Percentiles rank a stretch among this genome's conserved stretches.
Evolutionary conservation across 371 early-diverging fungal species (phyloP).

Genomic region (Batkoa obscura): DNA sequence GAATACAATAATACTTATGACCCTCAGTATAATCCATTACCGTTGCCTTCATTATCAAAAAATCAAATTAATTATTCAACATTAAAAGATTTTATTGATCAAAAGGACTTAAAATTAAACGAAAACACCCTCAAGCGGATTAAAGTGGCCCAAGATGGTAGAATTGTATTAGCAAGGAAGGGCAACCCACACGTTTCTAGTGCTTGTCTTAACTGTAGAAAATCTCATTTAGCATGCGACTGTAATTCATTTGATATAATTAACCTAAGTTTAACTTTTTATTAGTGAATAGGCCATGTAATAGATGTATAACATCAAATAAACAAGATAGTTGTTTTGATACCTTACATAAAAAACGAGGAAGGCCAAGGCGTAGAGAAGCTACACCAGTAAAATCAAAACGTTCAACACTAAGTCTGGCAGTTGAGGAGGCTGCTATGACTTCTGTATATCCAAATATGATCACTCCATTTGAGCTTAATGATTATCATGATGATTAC

Average conservation of each 20-base stretch:
- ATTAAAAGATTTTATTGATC: no score
- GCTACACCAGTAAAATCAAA: not conserved
- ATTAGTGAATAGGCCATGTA: constrained; percentile 48
- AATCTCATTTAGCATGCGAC: constrained; percentile 50
- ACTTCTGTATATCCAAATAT: not conserved
- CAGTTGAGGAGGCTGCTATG: not conserved
- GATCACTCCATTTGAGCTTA: not conserved
- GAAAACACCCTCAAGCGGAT: no score
- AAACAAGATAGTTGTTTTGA: constrained; percentile 55
- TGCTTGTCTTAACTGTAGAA: constrained; percentile 42
- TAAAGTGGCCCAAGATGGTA: no score
- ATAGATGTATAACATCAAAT: constrained; percentile 47
- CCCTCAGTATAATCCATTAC: no score
- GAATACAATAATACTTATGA: no score
- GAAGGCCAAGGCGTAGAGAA: constrained; percentile 33
- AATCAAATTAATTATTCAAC: no score
- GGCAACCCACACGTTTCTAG: constrained; percentile 19
- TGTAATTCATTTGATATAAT: constrained; percentile 6
- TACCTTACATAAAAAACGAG: constrained; percentile 62
- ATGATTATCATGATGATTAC: no score
- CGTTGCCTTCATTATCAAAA: no score
- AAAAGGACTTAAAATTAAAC: no score
- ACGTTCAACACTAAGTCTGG: not conserved
- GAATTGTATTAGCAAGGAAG: constrained; percentile 2
- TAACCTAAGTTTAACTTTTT: not conserved